phyloP scores from a whole-genome alignment of 225 moss, liverwort and hornwort genomes.

The Ulota crispa region DNA sequence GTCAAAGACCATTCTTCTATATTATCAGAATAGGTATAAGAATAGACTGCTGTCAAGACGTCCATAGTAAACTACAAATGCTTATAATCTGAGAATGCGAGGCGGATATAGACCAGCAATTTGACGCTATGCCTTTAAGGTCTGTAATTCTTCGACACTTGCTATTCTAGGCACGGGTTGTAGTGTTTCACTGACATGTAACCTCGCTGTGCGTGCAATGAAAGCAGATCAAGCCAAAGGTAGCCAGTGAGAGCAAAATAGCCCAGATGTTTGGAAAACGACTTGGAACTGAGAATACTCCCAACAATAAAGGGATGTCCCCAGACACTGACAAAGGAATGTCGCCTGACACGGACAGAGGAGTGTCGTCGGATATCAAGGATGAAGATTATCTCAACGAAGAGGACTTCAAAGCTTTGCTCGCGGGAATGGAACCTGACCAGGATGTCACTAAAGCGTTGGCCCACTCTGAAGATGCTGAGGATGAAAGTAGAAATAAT shows the following conservation, averaged over 20 bases:
- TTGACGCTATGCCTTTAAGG: not conserved
- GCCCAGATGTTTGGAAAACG: conserved; percentile 80
- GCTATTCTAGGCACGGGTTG: not conserved
- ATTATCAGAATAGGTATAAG: not conserved
- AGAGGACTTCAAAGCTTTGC: conserved; percentile 73
- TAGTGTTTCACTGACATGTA: conserved; percentile 1
- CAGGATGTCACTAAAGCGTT: conserved; percentile 54
- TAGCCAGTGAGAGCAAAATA: conserved; percentile 73
- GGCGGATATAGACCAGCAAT: not conserved
- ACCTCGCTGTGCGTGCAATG: conserved; percentile 15
- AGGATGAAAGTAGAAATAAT: conserved; percentile 15
- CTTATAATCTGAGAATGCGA: not conserved
- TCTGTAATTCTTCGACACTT: not conserved
- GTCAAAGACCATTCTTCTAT: not conserved
- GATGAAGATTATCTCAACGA: conserved; percentile 48
- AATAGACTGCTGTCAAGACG: conserved; percentile 6
- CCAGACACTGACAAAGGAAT: conserved; percentile 28
- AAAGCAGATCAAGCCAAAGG: conserved; percentile 77
- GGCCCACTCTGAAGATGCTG: conserved; percentile 23
- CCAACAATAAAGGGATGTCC: conserved; percentile 13
- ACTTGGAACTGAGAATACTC: conserved; percentile 27
- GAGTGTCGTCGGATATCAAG: conserved; percentile 18
- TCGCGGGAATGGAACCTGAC: conserved; percentile 88
- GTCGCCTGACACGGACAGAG: conserved; percentile 26
- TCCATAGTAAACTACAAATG: not conserved